These are phyloP conservation scores for Anethum foeniculum DNA, from an alignment of 140 eudicot species.

Conservation along the genomic window DNA sequence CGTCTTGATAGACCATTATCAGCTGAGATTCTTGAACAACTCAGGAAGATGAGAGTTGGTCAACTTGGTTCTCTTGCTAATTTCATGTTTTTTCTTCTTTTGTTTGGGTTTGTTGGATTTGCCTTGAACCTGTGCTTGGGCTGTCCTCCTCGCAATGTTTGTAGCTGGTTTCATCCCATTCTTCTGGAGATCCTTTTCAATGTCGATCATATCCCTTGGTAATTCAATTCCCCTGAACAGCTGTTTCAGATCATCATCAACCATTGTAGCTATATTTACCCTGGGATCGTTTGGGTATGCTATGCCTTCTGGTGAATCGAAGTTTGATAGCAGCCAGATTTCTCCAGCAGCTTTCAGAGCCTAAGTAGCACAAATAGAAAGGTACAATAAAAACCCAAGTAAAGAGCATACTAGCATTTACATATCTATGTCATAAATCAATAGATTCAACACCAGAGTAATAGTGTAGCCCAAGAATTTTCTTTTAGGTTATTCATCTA, in stretches of 20 bases:
- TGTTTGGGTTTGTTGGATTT: slow-evolving; percentile 34
- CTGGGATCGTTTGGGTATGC: slow-evolving; percentile 34
- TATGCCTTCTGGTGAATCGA: slow-evolving; percentile 35
- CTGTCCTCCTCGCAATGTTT: slow-evolving; percentile 70
- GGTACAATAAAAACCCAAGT: not conserved
- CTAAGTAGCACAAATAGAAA: slow-evolving; percentile 12
- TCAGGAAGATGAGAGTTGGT: slow-evolving; percentile 74
- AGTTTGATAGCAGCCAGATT: slow-evolving; percentile 39
- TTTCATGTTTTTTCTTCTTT: slow-evolving; percentile 61
- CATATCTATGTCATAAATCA: not conserved
- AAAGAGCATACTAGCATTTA: not conserved
- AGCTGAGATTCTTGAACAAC: slow-evolving; percentile 24
- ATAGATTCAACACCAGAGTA: not conserved
- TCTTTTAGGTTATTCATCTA: not conserved
- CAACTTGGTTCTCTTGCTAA: slow-evolving; percentile 64
- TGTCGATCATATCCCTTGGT: slow-evolving; percentile 20
- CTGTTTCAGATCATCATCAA: slow-evolving; percentile 34
- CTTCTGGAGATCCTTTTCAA: too few species aligned
- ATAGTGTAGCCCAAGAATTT: not conserved
- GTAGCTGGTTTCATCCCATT: slow-evolving; percentile 37
- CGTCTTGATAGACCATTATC: not conserved
- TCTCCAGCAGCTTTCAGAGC: slow-evolving; percentile 48
- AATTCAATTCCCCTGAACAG: slow-evolving; percentile 25
- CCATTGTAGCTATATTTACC: slow-evolving; percentile 21
- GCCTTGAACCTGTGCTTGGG: slow-evolving; percentile 58